phyloP scores from a whole-genome alignment of 116 monocot genomes.

The Papilionanthe hybrid region DNA sequence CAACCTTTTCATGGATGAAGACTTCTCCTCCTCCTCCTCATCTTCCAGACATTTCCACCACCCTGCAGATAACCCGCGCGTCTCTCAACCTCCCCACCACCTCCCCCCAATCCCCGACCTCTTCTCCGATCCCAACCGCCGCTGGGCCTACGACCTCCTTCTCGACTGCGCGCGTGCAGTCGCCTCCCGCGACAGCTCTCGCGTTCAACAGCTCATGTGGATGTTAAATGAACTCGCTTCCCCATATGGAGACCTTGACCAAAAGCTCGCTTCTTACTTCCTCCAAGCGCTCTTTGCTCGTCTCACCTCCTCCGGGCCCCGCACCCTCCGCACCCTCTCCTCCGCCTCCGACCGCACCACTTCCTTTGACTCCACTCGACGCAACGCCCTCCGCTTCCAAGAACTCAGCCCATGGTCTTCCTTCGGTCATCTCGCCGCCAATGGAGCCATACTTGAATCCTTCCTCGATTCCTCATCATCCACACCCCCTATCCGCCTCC shows the following conservation, averaged over 20 bases:
- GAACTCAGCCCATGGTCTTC: constrained; percentile 92
- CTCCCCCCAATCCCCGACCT: constrained; percentile 29
- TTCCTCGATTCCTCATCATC: constrained; percentile 20
- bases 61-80: constrained; percentile 6
- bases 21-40: constrained; percentile 54
- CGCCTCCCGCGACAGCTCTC: constrained; percentile 43
- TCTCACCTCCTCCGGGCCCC: constrained; percentile 53
- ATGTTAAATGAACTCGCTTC: constrained; percentile 88
- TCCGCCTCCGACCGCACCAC: constrained; percentile 57
- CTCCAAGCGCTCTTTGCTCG: constrained; percentile 77
- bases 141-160: constrained; percentile 66
- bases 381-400: constrained; percentile 70
- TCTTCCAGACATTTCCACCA: constrained; percentile 19
- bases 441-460: constrained; percentile 13
- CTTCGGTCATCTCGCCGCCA: constrained; percentile 72
- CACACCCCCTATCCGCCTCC: constrained; percentile 31
- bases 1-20: constrained; percentile 90
- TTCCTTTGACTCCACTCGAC: constrained; percentile 77
- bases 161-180: constrained; percentile 66
- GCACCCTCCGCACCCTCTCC: constrained; percentile 43
- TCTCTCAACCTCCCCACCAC: neutral
- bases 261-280: constrained; percentile 81
- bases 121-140: constrained; percentile 37
- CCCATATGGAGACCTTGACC: constrained; percentile 79
- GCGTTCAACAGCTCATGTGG: constrained; percentile 86